phyloP scores from a whole-genome alignment of 306 rosid genomes.

The Medicago ruthenica region DNA sequence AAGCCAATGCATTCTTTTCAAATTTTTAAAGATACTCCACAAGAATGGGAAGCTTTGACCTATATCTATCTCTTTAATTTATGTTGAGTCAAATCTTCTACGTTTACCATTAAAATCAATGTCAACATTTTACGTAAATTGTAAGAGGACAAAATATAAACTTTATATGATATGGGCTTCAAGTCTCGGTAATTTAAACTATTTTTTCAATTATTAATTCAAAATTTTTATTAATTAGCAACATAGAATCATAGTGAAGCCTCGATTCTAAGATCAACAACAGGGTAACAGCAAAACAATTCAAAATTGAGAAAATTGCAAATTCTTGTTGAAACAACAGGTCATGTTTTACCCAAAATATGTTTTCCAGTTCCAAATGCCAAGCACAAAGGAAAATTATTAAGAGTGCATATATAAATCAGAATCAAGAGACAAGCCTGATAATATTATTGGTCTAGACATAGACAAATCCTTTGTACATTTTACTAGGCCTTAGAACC shows the following conservation, averaged over 20 bases:
- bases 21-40: neutral
- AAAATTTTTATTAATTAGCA: conserved; percentile 12
- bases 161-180: neutral
- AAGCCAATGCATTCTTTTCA: neutral
- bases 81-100: neutral
- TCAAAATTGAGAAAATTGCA: neutral
- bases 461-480: conserved; percentile 15
- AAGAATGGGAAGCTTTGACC: conserved; percentile 9
- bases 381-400: conserved; percentile 12
- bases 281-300: neutral
- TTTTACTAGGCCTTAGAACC: neutral
- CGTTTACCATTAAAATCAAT: conserved; percentile 10
- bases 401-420: conserved; percentile 2
- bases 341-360: conserved; percentile 15
- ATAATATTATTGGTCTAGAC: conserved; percentile 4
- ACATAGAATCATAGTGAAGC: conserved; percentile 22
- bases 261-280: neutral
- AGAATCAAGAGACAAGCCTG: conserved; percentile 20
- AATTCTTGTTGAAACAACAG: neutral
- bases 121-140: neutral
- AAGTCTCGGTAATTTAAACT: neutral
- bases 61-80: neutral
- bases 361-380: conserved; percentile 15
- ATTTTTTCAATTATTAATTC: neutral
- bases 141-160: neutral